Base-by-base conservation (phyloP, 2,329 filamentous ascomycete genomes). In the Alternaria sp. region DNA sequence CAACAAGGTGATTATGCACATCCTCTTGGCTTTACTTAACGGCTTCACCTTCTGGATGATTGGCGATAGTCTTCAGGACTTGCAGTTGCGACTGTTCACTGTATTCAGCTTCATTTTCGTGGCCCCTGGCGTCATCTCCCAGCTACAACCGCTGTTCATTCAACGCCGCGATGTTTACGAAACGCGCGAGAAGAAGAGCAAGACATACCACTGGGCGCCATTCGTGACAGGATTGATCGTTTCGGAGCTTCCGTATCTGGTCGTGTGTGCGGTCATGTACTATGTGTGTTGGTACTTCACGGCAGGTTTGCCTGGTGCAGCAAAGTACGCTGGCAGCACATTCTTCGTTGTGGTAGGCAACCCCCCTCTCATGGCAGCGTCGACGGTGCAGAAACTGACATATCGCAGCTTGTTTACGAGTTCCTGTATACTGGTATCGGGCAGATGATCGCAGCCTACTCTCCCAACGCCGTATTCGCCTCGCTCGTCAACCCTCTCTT, bases 201-300 rank as follows among this genome's bases (percentile, higher is more conserved):
- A 92, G 71, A 85, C 87, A 0, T 93, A 92, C 80, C 90, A 87
- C 0, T 93, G 90, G 90, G 84, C 87, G 67, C 88, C 85, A 0
- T 93, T 93, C 77, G 85, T 93, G 73, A 81, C 89, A 3, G 86
- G 88, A 68, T 90, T 91, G 71, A 87, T 92, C 58, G 60, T 91
- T 2, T 89, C 90, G 50, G 91, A 93, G 74, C 82, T 92, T 2
- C 89, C 90, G 0, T 93, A 84, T 80, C 82, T 87, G 61, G 82
- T 87, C 44, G 60, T 92, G 8, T 86, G 87, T 5, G 87, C 84
- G 5, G 77, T 91, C n/a, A 72, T 92, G 11, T 86, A 89, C 68
- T 92, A 84, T 72, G 83, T 86, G 3, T 86, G 83, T 75, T 91
- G 88, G 82, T 92, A 92, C 82, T 92, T 90, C 61, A 75, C 78